These are phyloP conservation scores for Odontarrhena argentea DNA, from an alignment of 345 rosid genomes.

Conservation along the genomic window DNA sequence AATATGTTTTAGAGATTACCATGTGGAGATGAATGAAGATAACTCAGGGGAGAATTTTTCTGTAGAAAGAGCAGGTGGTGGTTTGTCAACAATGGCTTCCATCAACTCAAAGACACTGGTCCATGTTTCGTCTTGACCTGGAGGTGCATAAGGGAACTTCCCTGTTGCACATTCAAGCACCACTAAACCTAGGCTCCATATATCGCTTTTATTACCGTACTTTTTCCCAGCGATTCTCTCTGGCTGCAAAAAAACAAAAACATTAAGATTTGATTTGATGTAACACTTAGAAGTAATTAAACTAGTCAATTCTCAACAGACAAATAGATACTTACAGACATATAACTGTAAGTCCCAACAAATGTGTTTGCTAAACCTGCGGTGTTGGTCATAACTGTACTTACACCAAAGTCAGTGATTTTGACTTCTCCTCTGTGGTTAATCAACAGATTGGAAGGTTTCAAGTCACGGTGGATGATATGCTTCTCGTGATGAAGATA, in stretches of 20 bases:
- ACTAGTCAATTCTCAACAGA: not conserved
- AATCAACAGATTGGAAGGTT: slow-evolving; percentile 82
- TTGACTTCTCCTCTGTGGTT: slow-evolving; percentile 91
- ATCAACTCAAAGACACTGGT: slow-evolving; percentile 75
- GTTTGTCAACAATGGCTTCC: slow-evolving; percentile 81
- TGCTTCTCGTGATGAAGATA: slow-evolving; percentile 87
- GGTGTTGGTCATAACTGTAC: slow-evolving; percentile 75
- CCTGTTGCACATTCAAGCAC: slow-evolving; percentile 90
- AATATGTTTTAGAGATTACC: slow-evolving; percentile 47
- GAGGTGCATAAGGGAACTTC: slow-evolving; percentile 77
- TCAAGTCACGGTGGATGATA: slow-evolving; percentile 84
- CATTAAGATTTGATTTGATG: not conserved
- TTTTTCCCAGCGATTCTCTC: slow-evolving; percentile 75
- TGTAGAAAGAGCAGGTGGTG: slow-evolving; percentile 74
- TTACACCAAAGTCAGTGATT: slow-evolving; percentile 93
- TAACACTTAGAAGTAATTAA: not conserved
- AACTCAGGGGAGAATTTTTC: slow-evolving; percentile 71
- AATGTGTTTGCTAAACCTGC: slow-evolving; percentile 80
- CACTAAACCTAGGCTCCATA: slow-evolving; percentile 95
- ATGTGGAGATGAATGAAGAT: slow-evolving; percentile 76
- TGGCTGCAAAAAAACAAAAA: slow-evolving; percentile 51
- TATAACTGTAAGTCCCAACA: slow-evolving; percentile 83
- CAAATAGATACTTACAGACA: slow-evolving; percentile 67
- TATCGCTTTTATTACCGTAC: slow-evolving; percentile 78
- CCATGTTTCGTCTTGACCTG: slow-evolving; percentile 69